Evolutionary conservation across 2,329 filamentous ascomycete genomes (phyloP).

Genomic region (Cladophialophora bantiana): DNA sequence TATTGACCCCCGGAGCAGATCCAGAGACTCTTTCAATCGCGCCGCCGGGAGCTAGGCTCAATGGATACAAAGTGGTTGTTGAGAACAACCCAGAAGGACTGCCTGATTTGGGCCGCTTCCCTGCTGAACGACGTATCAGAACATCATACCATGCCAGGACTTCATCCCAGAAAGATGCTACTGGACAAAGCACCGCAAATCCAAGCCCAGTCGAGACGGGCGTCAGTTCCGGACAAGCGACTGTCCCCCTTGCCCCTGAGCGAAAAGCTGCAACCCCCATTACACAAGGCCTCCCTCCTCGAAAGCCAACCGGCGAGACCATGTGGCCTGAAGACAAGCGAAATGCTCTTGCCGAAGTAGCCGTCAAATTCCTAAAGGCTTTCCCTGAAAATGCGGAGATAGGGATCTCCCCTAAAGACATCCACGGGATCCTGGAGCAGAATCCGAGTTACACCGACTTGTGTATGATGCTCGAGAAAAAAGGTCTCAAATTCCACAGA

Average conservation of each 20-base stretch:
- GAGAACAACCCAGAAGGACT: constrained; percentile 38
- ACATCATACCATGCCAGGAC: constrained; percentile 10
- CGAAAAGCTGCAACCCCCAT: constrained; percentile 10
- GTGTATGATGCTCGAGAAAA: constrained; percentile 60
- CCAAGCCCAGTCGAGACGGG: not conserved
- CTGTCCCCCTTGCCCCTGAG: not conserved
- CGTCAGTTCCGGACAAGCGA: not conserved
- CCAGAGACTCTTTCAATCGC: not conserved
- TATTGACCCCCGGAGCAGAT: not conserved
- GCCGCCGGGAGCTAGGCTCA: constrained; percentile 1
- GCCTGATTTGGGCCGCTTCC: constrained; percentile 42
- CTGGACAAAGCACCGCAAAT: not conserved
- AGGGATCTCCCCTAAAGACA: constrained; percentile 48
- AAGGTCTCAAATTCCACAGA: constrained; percentile 59
- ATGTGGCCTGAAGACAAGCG: constrained; percentile 61
- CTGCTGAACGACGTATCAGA: constrained; percentile 41
- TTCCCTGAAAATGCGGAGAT: constrained; percentile 52
- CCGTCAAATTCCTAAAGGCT: constrained; percentile 55
- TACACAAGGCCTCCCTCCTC: constrained; percentile 23
- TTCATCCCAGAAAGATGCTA: not conserved
- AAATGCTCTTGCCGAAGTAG: constrained; percentile 57
- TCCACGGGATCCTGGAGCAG: constrained; percentile 57
- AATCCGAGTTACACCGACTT: constrained; percentile 65
- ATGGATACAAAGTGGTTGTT: constrained; percentile 37
- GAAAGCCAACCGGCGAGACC: constrained; percentile 41